Evolutionary conservation across 441 rosid species (phyloP).

Genomic region (Brassica balearica): DNA sequence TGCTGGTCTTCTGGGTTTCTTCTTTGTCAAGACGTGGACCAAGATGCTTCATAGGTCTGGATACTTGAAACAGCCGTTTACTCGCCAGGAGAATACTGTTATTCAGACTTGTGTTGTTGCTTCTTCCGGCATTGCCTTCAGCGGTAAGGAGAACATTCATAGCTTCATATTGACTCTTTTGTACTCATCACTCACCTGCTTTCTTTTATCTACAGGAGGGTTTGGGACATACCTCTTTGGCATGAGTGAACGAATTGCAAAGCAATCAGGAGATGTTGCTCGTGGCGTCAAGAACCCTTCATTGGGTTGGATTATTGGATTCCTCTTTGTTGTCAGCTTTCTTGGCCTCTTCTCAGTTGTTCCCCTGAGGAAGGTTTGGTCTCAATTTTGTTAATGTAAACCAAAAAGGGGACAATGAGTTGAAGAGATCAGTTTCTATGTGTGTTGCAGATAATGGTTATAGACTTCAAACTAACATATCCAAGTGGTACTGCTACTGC

Average conservation of each 20-base stretch:
- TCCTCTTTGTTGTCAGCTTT: conserved; percentile 89
- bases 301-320: conserved; percentile 77
- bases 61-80: conserved; percentile 65
- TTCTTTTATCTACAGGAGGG: conserved; percentile 63
- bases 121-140: conserved; percentile 89
- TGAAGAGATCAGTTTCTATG: conserved; percentile 11
- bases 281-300: conserved; percentile 67
- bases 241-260: conserved; percentile 81
- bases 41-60: conserved; percentile 58
- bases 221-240: conserved; percentile 90
- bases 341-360: conserved; percentile 92
- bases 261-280: conserved; percentile 51
- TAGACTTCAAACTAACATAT: conserved; percentile 87
- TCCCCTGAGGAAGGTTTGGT: conserved; percentile 88
- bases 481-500: conserved; percentile 99
- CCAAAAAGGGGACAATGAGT: conserved; percentile 19
- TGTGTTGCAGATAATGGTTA: conserved; percentile 75
- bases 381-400: conserved; percentile 1
- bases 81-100: conserved; percentile 88
- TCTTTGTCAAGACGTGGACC: conserved; percentile 80
- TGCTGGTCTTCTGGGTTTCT: conserved; percentile 84
- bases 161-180: neutral
- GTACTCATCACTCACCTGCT: conserved; percentile 2
- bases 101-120: conserved; percentile 94
- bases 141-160: conserved; percentile 53